Evolutionary conservation across 768 basidiomycete species (phyloP).

Genomic region (Punctularia strigosozonata): DNA sequence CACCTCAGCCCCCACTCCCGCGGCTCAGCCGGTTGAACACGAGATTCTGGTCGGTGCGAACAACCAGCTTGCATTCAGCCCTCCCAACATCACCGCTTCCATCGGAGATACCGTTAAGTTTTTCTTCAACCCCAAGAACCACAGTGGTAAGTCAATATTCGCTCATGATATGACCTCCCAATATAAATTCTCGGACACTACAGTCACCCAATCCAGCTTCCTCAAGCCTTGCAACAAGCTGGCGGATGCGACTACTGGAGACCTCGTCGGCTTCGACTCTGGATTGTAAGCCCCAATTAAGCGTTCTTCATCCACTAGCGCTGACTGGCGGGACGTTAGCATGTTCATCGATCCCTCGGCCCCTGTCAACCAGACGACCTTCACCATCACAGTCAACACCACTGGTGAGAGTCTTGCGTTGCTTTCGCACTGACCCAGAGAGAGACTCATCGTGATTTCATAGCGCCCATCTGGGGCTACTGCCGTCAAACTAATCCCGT

Average conservation of each 20-base stretch:
- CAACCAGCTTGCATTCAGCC: constrained; percentile 6
- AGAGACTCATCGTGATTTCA: background rate
- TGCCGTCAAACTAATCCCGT: constrained; percentile 13
- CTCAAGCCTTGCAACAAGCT: constrained; percentile 10
- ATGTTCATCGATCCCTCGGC: background rate
- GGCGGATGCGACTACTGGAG: constrained; percentile 4
- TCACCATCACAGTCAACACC: background rate
- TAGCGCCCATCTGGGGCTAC: constrained; percentile 12
- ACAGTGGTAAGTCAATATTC: constrained; percentile 8
- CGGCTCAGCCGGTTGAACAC: background rate
- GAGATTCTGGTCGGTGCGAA: constrained; percentile 7
- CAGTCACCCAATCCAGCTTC: constrained; percentile 11
- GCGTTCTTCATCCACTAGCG: background rate
- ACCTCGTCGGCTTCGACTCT: constrained; percentile 11
- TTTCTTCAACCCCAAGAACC: constrained; percentile 8
- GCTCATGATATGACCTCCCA: constrained; percentile 11
- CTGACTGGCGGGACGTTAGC: background rate
- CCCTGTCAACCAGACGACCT: background rate
- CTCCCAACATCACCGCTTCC: constrained; percentile 8
- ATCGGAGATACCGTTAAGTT: constrained; percentile 13
- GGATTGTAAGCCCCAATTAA: constrained; percentile 7
- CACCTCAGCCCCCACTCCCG: background rate
- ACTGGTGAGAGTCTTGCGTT: background rate
- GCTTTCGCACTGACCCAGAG: background rate
- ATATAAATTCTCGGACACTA: constrained; percentile 9